A percentile compares a stretch with the other conserved stretches of the same genome.
Evolutionary conservation across 257 asterid genomes (phyloP).

Genomic region (Oldenlandia corymbosa): DNA sequence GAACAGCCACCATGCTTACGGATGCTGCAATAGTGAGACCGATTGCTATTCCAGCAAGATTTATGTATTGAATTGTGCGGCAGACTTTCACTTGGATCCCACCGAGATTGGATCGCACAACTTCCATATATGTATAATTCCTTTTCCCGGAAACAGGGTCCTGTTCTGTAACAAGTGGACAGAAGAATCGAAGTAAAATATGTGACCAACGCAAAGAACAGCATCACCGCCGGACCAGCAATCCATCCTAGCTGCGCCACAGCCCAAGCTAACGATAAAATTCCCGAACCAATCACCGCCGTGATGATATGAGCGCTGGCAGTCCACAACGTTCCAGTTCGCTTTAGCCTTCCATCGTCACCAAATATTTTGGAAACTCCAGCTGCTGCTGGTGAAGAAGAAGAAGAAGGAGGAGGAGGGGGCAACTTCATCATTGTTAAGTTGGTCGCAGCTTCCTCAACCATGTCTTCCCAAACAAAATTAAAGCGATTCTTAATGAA

Average conservation of each 20-base stretch:
- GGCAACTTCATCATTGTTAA: constrained; percentile 17
- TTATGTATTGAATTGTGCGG: constrained; percentile 74
- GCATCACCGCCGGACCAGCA: constrained; percentile 47
- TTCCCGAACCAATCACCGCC: constrained; percentile 55
- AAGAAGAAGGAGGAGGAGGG: no score
- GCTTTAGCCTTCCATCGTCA: constrained; percentile 43
- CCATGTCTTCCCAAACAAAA: no score
- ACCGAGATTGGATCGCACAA: constrained; percentile 41
- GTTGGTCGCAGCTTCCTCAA: constrained; percentile 19
- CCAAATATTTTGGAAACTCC: constrained; percentile 35
- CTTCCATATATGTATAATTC: constrained; percentile 49
- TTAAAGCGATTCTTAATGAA: no score
- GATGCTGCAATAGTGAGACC: constrained; percentile 76
- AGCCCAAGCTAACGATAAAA: constrained; percentile 58
- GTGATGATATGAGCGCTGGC: no score
- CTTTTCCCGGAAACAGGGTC: constrained; percentile 39
- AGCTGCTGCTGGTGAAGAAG: constrained; percentile 23
- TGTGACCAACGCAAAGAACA: constrained; percentile 48
- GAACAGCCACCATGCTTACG: constrained; percentile 37
- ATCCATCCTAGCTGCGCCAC: constrained; percentile 54
- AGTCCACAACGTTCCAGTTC: constrained; percentile 27
- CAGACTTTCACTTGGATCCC: constrained; percentile 76
- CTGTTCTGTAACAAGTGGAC: constrained; percentile 38
- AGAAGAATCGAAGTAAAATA: constrained; percentile 49
- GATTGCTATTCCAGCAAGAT: constrained; percentile 81